phyloP scores from a whole-genome alignment of 345 rosid species.

The Turnera subulata region DNA sequence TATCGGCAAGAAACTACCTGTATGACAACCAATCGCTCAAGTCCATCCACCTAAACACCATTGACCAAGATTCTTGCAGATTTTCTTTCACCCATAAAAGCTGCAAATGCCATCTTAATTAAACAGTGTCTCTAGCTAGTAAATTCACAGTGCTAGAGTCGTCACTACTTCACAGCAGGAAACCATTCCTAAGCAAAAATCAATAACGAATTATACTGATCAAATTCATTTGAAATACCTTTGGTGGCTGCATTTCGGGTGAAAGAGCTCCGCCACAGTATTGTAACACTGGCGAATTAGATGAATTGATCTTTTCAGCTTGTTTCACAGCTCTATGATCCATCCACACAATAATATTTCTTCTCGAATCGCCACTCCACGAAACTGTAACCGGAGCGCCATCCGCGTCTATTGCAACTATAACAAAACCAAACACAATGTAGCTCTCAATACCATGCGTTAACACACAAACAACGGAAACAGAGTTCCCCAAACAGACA shows the following conservation, averaged over 20 bases:
- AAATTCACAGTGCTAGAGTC: neutral
- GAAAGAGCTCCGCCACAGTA: conserved; percentile 93
- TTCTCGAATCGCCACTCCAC: conserved; percentile 93
- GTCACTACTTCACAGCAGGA: neutral
- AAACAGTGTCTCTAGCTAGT: neutral
- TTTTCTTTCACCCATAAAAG: conserved; percentile 98
- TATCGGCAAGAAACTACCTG: conserved; percentile 38
- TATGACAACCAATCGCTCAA: conserved; percentile 98
- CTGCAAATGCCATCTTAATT: conserved; percentile 37
- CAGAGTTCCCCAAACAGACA: neutral
- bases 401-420: conserved; percentile 96
- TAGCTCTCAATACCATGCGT: too few species aligned
- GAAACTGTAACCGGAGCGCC: conserved; percentile 97
- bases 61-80: conserved; percentile 88
- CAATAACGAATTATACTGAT: neutral
- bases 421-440: conserved; percentile 5
- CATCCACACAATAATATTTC: conserved; percentile 96
- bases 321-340: conserved; percentile 96
- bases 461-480: neutral
- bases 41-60: conserved; percentile 97
- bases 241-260: conserved; percentile 96
- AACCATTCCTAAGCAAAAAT: neutral
- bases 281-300: conserved; percentile 69
- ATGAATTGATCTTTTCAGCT: conserved; percentile 86
- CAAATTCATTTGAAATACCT: conserved; percentile 36